These are phyloP conservation scores for Xylariales sp. DNA, from an alignment of 2,329 filamentous ascomycete species.

Conservation along the genomic window DNA sequence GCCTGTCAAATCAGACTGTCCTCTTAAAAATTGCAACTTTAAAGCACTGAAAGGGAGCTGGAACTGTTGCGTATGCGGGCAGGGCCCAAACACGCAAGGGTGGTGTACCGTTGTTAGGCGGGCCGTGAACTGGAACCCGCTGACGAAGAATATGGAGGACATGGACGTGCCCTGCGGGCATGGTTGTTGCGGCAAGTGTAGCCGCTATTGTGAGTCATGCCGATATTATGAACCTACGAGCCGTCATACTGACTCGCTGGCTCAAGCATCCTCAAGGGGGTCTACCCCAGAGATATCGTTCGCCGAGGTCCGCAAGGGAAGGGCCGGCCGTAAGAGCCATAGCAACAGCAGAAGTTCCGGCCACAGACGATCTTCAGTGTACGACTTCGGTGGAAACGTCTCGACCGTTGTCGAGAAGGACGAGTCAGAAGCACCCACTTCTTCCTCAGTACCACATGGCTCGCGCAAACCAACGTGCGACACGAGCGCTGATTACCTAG, in stretches of 20 bases:
- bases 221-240: neutral
- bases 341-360: conserved; percentile 43
- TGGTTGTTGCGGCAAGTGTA: conserved; percentile 63
- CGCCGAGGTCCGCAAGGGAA: conserved; percentile 54
- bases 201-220: conserved; percentile 55
- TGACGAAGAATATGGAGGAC: conserved; percentile 49
- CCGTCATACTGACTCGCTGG: conserved; percentile 32
- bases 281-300: conserved; percentile 54
- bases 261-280: conserved; percentile 50
- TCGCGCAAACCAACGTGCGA: conserved; percentile 43
- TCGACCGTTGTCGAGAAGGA: conserved; percentile 42
- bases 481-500: conserved; percentile 38
- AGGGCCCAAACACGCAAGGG: conserved; percentile 63
- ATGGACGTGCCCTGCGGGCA: conserved; percentile 62
- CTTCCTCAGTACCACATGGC: conserved; percentile 39
- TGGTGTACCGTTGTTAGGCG: conserved; percentile 61
- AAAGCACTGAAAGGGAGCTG: conserved; percentile 61
- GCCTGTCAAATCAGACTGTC: conserved; percentile 58
- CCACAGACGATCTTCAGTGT: conserved; percentile 41
- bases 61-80: conserved; percentile 65
- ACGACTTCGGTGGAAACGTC: conserved; percentile 43
- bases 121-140: conserved; percentile 43
- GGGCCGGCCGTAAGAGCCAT: conserved; percentile 53
- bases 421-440: conserved; percentile 34
- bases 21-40: conserved; percentile 64